Percentiles rank a stretch among this genome's conserved stretches.
Conservation (phyloP, 768 basidiomycete species). For the Lentinula sp. region DNA sequence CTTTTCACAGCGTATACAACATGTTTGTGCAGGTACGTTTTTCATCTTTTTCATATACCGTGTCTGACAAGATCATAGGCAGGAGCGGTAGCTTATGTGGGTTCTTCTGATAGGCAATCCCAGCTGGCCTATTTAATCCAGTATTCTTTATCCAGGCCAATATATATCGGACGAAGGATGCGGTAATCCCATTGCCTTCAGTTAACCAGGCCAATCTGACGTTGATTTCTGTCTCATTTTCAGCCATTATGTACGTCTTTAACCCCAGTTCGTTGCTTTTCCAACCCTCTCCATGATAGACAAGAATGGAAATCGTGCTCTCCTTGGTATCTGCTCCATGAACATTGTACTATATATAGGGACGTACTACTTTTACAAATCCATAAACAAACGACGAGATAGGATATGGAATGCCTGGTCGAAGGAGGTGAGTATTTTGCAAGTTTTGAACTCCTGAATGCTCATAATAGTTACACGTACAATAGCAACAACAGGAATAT, state of each 20-base stretch:
- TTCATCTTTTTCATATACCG: background rate
- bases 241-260: conserved; percentile 28
- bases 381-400: conserved; percentile 41
- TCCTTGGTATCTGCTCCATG: conserved; percentile 49
- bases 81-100: conserved; percentile 41
- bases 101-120: conserved; percentile 8
- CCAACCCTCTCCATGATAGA: conserved; percentile 26
- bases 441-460: background rate
- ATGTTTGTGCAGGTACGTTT: conserved; percentile 46
- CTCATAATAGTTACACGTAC: background rate
- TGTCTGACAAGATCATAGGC: conserved; percentile 16
- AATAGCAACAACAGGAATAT: conserved; percentile 51
- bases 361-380: conserved; percentile 51
- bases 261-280: background rate
- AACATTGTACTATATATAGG: conserved; percentile 47
- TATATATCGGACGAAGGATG: conserved; percentile 49
- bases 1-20: conserved; percentile 41
- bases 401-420: conserved; percentile 47
- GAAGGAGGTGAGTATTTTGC: conserved; percentile 27
- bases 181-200: conserved; percentile 17
- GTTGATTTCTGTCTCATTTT: background rate
- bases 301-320: conserved; percentile 50
- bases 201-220: background rate
- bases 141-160: conserved; percentile 32
- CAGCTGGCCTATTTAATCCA: background rate